A percentile compares a stretch with the other conserved stretches of the same genome.
These are phyloP conservation scores for Lomentospora prolificans DNA, from an alignment of 2,329 filamentous ascomycete species.

Conservation along the genomic window DNA sequence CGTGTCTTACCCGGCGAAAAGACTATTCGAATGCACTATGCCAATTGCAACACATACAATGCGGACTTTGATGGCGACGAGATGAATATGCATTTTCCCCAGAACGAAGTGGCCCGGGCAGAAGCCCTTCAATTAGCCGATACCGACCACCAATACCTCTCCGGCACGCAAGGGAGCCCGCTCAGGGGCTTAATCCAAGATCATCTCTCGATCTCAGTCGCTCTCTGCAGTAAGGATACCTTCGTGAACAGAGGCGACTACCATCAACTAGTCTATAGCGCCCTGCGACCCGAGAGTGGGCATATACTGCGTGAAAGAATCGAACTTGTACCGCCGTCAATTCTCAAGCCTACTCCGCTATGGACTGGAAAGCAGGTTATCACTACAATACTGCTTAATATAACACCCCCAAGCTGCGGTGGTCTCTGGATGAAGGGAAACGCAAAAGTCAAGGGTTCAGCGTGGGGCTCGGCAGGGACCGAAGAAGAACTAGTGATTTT, in stretches of 20 bases:
- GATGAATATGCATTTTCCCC: constrained; percentile 99
- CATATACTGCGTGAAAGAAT: constrained; percentile 79
- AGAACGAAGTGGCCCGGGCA: constrained; percentile 87
- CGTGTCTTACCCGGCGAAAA: constrained; percentile 88
- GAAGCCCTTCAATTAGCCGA: constrained; percentile 91
- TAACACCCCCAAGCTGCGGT: constrained; percentile 65
- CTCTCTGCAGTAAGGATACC: constrained; percentile 81
- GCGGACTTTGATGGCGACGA: constrained; percentile 99
- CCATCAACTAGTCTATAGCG: constrained; percentile 86
- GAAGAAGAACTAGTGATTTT: constrained; percentile 79
- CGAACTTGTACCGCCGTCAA: constrained; percentile 67
- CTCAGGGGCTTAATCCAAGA: constrained; percentile 95
- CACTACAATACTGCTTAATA: constrained; percentile 86
- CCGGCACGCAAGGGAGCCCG: constrained; percentile 85
- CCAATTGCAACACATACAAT: constrained; percentile 99
- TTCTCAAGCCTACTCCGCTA: constrained; percentile 68
- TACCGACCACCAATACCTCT: constrained; percentile 94
- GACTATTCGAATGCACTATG: constrained; percentile 98
- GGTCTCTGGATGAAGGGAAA: constrained; percentile 72
- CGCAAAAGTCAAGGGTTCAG: constrained; percentile 64
- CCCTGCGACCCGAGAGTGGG: constrained; percentile 78
- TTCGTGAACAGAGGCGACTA: constrained; percentile 86
- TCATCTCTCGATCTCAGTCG: constrained; percentile 90
- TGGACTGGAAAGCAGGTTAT: constrained; percentile 98
- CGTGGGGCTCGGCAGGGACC: constrained; percentile 60